Percentiles rank a stretch among this genome's conserved stretches.
Conservation (phyloP, 257 asterid genomes). For the Linderniella brevidens region DNA sequence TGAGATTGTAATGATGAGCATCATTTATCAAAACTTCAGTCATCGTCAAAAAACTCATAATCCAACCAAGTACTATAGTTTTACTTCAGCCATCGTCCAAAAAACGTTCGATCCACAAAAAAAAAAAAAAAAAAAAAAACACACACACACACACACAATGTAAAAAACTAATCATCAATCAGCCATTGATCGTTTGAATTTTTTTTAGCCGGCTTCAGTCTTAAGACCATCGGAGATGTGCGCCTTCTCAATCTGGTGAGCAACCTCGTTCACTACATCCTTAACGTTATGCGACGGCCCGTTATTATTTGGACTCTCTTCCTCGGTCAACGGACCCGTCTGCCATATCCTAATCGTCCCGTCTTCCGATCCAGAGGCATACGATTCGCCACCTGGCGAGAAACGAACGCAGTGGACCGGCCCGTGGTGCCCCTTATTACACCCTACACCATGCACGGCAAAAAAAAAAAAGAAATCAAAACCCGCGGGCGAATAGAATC, state of each 20-base stretch:
- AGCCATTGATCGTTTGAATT: no score
- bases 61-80: no score
- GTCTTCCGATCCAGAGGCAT: constrained; percentile 91
- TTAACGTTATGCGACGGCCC: constrained; percentile 21
- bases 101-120: no score
- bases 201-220: constrained; percentile 1
- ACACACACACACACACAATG: no score
- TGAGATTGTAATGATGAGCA: no score
- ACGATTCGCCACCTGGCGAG: constrained; percentile 92
- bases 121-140: no score
- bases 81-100: no score
- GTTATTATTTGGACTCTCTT: constrained; percentile 20
- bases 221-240: constrained; percentile 21
- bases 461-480: background rate
- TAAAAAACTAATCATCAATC: no score
- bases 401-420: constrained; percentile 94
- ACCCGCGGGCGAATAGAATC: no score
- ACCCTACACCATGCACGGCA: constrained; percentile 30
- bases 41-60: no score
- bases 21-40: no score
- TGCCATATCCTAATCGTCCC: constrained; percentile 98
- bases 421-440: constrained; percentile 99
- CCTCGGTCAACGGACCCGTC: constrained; percentile 39
- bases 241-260: constrained; percentile 37
- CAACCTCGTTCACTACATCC: constrained; percentile 32